phyloP scores from a whole-genome alignment of 768 basidiomycete species.

The Krasilnikovozyma curviuscula region DNA sequence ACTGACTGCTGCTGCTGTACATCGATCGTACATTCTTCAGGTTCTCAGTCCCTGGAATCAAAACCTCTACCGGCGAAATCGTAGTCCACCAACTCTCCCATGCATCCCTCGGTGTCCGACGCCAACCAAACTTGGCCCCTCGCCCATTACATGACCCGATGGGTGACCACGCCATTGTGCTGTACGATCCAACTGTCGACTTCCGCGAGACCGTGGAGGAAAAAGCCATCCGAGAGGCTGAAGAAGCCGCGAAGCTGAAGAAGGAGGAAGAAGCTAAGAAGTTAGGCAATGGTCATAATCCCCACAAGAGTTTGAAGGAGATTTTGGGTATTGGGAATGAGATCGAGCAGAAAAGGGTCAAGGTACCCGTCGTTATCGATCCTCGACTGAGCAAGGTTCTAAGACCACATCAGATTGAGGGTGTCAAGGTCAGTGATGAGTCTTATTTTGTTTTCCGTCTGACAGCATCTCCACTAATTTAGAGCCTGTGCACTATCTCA shows the following conservation, averaged over 20 bases:
- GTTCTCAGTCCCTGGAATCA: constrained; percentile 59
- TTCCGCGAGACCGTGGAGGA: constrained; percentile 79
- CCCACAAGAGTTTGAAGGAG: constrained; percentile 74
- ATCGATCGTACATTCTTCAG: constrained; percentile 17
- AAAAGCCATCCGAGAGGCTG: constrained; percentile 48
- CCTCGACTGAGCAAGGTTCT: constrained; percentile 69
- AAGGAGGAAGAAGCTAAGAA: constrained; percentile 34
- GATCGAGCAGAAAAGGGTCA: constrained; percentile 31
- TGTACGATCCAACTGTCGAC: constrained; percentile 92
- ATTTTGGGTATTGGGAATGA: constrained; percentile 48
- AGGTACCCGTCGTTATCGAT: constrained; percentile 91
- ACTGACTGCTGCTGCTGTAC: not conserved
- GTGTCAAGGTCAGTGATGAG: constrained; percentile 54
- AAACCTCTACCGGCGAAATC: constrained; percentile 36
- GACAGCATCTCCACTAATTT: not conserved
- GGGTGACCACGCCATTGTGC: constrained; percentile 90
- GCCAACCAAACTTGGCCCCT: constrained; percentile 58
- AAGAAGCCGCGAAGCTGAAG: constrained; percentile 39
- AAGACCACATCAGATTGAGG: constrained; percentile 93
- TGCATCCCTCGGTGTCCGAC: constrained; percentile 64
- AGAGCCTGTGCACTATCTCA: constrained; percentile 24
- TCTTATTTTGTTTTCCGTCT: not conserved
- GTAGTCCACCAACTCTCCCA: constrained; percentile 42
- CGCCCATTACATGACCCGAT: constrained; percentile 92
- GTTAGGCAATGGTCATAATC: constrained; percentile 46